These are phyloP conservation scores for Xylaria scruposa DNA, from an alignment of 495 filamentous ascomycete species.

Conservation along the genomic window DNA sequence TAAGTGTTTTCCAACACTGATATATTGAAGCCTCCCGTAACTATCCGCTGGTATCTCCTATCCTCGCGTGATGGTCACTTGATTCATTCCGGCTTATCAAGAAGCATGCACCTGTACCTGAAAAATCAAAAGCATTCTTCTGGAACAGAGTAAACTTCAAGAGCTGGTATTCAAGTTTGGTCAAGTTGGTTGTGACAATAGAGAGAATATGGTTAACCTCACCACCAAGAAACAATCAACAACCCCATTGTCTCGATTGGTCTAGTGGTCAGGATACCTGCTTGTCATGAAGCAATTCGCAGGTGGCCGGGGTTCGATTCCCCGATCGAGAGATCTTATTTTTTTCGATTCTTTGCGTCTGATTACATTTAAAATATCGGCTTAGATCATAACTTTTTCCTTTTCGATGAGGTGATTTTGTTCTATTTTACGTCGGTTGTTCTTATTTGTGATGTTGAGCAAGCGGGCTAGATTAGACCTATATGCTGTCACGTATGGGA, in stretches of 20 bases:
- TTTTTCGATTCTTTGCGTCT: neutral
- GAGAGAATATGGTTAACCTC: too few species aligned
- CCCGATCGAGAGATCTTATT: conserved; percentile 43
- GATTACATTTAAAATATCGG: neutral
- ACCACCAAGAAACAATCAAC: too few species aligned
- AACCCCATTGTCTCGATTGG: conserved; percentile 36
- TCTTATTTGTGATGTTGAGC: neutral
- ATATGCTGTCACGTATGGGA: too few species aligned
- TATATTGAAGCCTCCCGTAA: neutral
- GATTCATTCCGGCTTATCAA: neutral
- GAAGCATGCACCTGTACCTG: neutral
- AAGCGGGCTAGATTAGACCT: neutral
- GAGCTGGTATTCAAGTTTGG: too few species aligned
- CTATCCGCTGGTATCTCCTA: neutral
- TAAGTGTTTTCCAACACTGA: neutral
- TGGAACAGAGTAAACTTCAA: too few species aligned
- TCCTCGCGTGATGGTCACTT: neutral
- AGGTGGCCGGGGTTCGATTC: conserved; percentile 53
- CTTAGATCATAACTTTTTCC: too few species aligned
- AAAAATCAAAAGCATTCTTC: neutral
- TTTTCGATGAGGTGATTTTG: too few species aligned
- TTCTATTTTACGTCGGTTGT: too few species aligned
- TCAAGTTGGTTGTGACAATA: too few species aligned
- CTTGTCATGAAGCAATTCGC: conserved; percentile 44
- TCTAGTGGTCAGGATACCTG: conserved; percentile 50